A percentile compares a stretch with the other conserved stretches of the same genome.
Evolutionary conservation across 2,329 filamentous ascomycete species (phyloP).

Genomic region (Elsinoe arachidis): DNA sequence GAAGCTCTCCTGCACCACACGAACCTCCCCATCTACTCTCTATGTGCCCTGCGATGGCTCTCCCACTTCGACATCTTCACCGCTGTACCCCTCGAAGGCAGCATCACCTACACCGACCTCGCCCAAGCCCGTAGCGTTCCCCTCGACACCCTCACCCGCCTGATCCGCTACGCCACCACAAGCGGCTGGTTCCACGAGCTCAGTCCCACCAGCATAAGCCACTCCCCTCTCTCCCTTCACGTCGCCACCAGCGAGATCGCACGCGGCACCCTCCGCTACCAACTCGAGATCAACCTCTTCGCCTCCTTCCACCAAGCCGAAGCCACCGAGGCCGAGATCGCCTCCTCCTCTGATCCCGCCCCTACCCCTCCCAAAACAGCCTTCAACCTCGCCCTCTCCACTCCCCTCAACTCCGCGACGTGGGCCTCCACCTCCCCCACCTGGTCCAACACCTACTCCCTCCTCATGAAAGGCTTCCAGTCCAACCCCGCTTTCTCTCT

Average conservation of each 20-base stretch:
- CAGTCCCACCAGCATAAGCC: background rate
- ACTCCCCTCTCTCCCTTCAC: background rate
- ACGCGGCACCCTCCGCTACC: background rate
- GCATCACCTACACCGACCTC: background rate
- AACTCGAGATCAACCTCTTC: slow-evolving; percentile 1
- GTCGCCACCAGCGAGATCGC: slow-evolving; percentile 3
- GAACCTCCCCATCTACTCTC: background rate
- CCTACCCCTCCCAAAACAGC: background rate
- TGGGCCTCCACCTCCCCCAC: background rate
- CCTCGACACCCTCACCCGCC: slow-evolving; percentile 1
- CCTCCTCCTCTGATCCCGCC: background rate
- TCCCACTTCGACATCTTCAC: slow-evolving; percentile 5
- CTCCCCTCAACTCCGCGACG: background rate
- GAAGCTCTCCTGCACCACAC: slow-evolving; percentile 1
- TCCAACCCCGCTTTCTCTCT: slow-evolving; percentile 56
- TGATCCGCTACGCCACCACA: slow-evolving; percentile 1
- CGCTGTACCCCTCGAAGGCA: background rate
- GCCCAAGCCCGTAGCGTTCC: background rate
- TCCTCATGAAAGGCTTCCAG: slow-evolving; percentile 30
- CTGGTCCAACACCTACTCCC: slow-evolving; percentile 15
- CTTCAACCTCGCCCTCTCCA: slow-evolving; percentile 6
- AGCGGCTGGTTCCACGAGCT: background rate
- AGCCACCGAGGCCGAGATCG: background rate
- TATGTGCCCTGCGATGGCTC: background rate
- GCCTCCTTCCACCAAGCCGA: slow-evolving; percentile 5